Base-by-base conservation (phyloP, 2,329 filamentous ascomycete genomes). In the Lojkania enalia region DNA sequence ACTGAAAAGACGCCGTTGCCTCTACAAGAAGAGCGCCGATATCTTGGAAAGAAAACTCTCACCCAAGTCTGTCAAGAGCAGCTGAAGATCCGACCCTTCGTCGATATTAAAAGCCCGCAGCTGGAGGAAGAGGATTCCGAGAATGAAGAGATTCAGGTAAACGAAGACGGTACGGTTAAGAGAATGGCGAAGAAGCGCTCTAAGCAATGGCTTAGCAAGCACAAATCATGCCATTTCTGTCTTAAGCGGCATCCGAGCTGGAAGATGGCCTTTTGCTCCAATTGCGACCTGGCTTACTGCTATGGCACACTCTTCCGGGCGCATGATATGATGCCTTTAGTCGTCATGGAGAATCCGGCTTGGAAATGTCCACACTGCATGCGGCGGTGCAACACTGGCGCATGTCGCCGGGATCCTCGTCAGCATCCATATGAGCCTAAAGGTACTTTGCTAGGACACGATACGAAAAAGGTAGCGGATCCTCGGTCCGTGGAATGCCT, bases 21-120 rank as follows among this genome's bases (percentile, higher is more conserved):
- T 0, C 77, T 96, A 2, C 78, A 86, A 47, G 77, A 88, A 41
- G 89, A 88, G 39, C 78, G 85, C 23, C 80, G 81, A 54, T 80
- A 78, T 35, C 72, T 82, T 5, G 81, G 80, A 13, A 90, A 86
- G 66, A 95, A 90, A 64, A 86, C 90, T 0, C 76, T 95, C 5
- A 92, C 92, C 4, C 87, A 96, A 58, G 85, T 97, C n/a, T 97
- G 91, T 66, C 92, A 96, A 66, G 88, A 95, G 54, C 89, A 96
- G 58, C 74, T 97, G 13, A 83, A 81, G 51, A 74, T 80, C 41
- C 81, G 94, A 23, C 91, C 92, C 0, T 96, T 86, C 78, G 86
- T 86, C 15, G 89, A 96, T 60, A 84, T 90, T 37, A 87, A 82
- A 6, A 87, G 87, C 54, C 79, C 81, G 30, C 52, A 69, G 19